Evolutionary conservation across 345 rosid genomes (phyloP), one percentile per base, ranked within the genome.

Genomic region (Moringa oleifera): DNA sequence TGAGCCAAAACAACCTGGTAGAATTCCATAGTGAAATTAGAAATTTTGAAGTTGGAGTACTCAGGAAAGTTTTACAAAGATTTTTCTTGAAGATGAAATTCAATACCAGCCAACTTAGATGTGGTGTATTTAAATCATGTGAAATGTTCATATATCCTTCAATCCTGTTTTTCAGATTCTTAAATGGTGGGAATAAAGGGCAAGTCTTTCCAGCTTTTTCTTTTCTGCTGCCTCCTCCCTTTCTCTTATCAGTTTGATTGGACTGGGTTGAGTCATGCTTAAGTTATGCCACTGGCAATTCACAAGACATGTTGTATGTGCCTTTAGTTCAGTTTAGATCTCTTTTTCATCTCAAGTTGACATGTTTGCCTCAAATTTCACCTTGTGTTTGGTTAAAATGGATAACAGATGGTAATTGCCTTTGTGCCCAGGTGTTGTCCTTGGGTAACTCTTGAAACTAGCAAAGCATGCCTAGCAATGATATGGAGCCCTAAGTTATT

Each of bases 1-100:
- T 73, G 58, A n/a, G 54, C 41, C 33, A 33, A 55, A 63, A 54
- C 55, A 59, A 57, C 25, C 20, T 59, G 45, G 22, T 22, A 47
- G 52, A 46, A 52, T n/a, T n/a, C n/a, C n/a, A n/a, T 20, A 22
- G 51, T 22, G 8, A 28, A 8, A 8, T 41, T 41, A 1, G 2
- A 41, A 15, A 41, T 41, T 41, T 41, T 41, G 13, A 41, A 41
- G 47, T 41, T 41, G 47, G 47, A 15, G 12, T 41, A 7, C 47
- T 41, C 1, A 16, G 47, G 47, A 15, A 15, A 28, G 33, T 28
- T 28, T 28, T 41, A 41, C 12, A 41, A 41, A 7, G 2, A 41
- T 41, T 41, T 41, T 41, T 16, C 47, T 41, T 1, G 13, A 41
- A 41, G 47, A 41, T 15, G 17, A 41, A 41, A 41, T 1, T 15